Evolutionary conservation across 2,329 filamentous ascomycete genomes (phyloP).

Genomic region (Raffaelea deltoideospora): DNA sequence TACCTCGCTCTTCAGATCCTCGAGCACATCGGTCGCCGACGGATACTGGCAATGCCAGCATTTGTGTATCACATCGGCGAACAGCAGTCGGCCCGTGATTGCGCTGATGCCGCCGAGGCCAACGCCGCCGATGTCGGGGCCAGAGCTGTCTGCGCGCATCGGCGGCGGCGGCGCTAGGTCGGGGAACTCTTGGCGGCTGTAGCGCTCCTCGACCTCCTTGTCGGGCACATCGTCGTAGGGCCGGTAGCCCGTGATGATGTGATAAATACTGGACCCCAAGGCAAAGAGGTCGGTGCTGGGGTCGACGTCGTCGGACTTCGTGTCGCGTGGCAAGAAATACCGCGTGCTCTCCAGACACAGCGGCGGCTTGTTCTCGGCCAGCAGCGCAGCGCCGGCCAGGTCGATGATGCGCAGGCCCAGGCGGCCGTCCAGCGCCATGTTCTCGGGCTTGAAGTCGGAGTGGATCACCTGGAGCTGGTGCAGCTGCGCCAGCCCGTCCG

Average conservation of each 20-base stretch:
- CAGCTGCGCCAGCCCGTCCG: constrained; percentile 2
- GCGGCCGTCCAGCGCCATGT: constrained; percentile 2
- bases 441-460: constrained; percentile 5
- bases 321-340: constrained; percentile 3
- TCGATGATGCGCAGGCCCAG: constrained; percentile 3
- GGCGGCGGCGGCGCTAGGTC: too few species aligned
- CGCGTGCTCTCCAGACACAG: constrained; percentile 1
- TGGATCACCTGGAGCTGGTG: constrained; percentile 4
- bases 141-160: too few species aligned
- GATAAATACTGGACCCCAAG: constrained; percentile 4
- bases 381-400: constrained; percentile 1
- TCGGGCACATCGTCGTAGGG: background rate
- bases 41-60: constrained; percentile 2
- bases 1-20: constrained; percentile 1
- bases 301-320: background rate
- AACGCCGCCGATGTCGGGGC: background rate
- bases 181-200: constrained; percentile 2
- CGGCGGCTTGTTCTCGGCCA: background rate
- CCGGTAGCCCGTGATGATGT: constrained; percentile 1
- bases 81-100: background rate
- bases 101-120: background rate
- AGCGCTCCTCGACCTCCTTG: constrained; percentile 1
- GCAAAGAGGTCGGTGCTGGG: constrained; percentile 6
- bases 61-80: background rate
- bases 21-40: constrained; percentile 1